A percentile compares a stretch with the other conserved stretches of the same genome.
phyloP scores from a whole-genome alignment of 2,329 filamentous ascomycete genomes.

The Clonostachys rhizophaga region DNA sequence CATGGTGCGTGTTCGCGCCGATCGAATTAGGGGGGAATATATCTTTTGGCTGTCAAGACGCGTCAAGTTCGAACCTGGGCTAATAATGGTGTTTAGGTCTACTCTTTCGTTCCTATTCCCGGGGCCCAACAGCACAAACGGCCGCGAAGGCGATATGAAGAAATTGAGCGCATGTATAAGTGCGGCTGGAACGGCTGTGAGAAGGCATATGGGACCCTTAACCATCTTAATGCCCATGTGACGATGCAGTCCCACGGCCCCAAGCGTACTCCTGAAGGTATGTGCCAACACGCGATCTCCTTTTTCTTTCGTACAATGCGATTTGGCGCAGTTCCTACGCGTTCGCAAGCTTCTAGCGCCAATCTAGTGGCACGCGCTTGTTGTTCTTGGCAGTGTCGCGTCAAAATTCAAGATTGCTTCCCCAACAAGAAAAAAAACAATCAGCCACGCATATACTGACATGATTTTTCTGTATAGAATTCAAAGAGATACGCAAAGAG shows the following conservation, averaged over 20 bases:
- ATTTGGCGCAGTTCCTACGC: neutral
- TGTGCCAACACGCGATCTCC: neutral
- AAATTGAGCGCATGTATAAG: conserved; percentile 99
- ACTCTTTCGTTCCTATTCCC: conserved; percentile 96
- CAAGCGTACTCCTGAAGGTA: conserved; percentile 97
- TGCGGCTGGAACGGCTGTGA: conserved; percentile 98
- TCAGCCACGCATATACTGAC: neutral
- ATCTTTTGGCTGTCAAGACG: neutral
- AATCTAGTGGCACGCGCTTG: too few relatives aligned
- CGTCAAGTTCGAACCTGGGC: neutral
- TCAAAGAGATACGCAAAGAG: conserved; percentile 98
- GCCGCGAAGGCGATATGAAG: conserved; percentile 88
- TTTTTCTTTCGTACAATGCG: neutral
- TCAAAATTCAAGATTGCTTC: neutral
- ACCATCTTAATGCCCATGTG: conserved; percentile 96
- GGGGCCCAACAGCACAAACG: conserved; percentile 97
- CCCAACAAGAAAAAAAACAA: neutral
- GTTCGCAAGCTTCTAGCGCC: too few relatives aligned
- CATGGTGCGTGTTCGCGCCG: neutral
- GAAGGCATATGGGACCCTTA: conserved; percentile 96
- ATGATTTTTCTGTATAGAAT: conserved; percentile 55
- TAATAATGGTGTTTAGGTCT: conserved; percentile 57
- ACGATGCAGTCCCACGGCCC: conserved; percentile 97
- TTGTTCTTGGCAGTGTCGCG: neutral
- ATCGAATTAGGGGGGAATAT: too few relatives aligned